Evolutionary conservation across 176 grass and related monocot genomes (phyloP).

Genomic region (Aegilops umbellulata): DNA sequence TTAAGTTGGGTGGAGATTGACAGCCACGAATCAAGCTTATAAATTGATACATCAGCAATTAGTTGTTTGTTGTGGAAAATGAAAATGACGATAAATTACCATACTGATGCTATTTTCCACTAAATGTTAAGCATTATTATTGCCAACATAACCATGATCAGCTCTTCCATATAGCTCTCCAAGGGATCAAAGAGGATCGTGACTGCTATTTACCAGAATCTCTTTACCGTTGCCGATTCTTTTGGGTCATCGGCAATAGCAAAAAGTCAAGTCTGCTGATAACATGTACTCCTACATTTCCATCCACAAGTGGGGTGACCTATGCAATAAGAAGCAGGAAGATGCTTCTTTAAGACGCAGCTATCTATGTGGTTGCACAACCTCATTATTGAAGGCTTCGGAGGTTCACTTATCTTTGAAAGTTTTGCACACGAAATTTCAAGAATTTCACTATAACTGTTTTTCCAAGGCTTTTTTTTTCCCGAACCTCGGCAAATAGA

Average conservation of each 20-base stretch:
- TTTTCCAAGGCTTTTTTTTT: too few species aligned
- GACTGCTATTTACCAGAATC: constrained; percentile 51
- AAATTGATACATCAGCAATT: not conserved
- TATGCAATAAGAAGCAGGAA: not conserved
- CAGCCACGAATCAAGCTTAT: not conserved
- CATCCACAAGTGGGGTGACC: constrained; percentile 81
- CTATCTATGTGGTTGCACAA: constrained; percentile 23
- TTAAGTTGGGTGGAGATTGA: not conserved
- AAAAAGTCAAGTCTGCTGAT: constrained; percentile 58
- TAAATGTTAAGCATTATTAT: too few species aligned
- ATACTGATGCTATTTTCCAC: too few species aligned
- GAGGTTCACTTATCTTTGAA: constrained; percentile 32
- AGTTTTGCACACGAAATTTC: too few species aligned
- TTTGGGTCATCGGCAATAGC: constrained; percentile 82
- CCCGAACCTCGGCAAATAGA: too few species aligned
- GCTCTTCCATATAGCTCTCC: not conserved
- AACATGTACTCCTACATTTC: constrained; percentile 62
- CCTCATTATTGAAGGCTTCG: constrained; percentile 77
- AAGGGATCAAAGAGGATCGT: not conserved
- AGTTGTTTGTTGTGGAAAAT: constrained; percentile 12
- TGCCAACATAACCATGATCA: not conserved
- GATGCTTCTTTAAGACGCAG: not conserved
- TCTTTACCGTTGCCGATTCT: constrained; percentile 70
- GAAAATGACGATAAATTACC: not conserved
- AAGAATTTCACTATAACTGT: too few species aligned